Percentiles rank a stretch among this genome's conserved stretches.
phyloP scores from a whole-genome alignment of 2,329 filamentous ascomycete species.

The Rutstroemia sp. region DNA sequence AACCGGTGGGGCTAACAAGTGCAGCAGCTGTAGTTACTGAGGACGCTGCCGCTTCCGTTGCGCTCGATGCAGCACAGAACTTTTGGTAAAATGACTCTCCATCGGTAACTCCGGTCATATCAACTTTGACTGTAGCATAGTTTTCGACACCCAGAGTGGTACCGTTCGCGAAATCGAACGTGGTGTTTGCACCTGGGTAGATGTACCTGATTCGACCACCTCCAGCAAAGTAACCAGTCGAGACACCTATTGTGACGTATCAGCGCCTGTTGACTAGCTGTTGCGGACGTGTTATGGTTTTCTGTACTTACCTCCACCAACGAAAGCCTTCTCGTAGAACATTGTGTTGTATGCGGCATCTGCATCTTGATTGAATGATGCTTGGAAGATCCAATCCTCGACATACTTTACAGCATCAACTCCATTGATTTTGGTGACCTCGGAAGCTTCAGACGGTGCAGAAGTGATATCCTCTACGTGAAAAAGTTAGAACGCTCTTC shows the following conservation, averaged over 20 bases:
- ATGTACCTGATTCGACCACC: conserved; percentile 31
- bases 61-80: conserved; percentile 16
- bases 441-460: conserved; percentile 36
- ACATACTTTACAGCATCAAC: conserved; percentile 43
- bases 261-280: neutral
- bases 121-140: conserved; percentile 30
- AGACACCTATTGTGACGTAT: neutral
- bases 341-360: conserved; percentile 37
- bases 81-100: conserved; percentile 23
- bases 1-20: conserved; percentile 19
- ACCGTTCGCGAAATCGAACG: conserved; percentile 35
- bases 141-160: conserved; percentile 30
- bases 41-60: neutral
- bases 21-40: conserved; percentile 3
- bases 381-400: conserved; percentile 35
- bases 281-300: neutral
- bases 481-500: neutral
- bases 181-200: conserved; percentile 34
- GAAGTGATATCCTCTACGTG: conserved; percentile 35
- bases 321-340: conserved; percentile 31
- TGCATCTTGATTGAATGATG: conserved; percentile 32
- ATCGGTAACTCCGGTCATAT: conserved; percentile 27
- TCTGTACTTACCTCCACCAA: conserved; percentile 10
- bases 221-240: conserved; percentile 32
- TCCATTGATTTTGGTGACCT: conserved; percentile 50